A percentile compares a stretch with the other conserved stretches of the same genome.
These are phyloP conservation scores for Mycena citricolor DNA, from an alignment of 1,284 basidiomycete genomes.

Conservation along the genomic window DNA sequence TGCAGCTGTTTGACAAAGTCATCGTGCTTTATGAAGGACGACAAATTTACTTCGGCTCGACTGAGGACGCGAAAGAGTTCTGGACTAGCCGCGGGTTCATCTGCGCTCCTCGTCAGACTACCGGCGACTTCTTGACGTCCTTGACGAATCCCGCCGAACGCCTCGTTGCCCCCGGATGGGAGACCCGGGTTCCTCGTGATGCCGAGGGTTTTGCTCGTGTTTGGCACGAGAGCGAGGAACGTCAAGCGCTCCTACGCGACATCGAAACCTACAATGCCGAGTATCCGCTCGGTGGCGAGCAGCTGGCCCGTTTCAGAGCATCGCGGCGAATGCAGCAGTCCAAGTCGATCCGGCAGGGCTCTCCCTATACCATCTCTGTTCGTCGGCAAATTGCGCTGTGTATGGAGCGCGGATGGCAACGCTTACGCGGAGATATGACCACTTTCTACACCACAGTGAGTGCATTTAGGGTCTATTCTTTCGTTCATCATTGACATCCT, in stretches of 20 bases:
- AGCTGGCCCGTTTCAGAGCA: slow-evolving; percentile 9
- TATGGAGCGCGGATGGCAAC: slow-evolving; percentile 54
- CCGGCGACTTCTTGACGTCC: slow-evolving; percentile 64
- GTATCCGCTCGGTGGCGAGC: slow-evolving; percentile 20
- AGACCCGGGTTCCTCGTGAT: slow-evolving; percentile 49
- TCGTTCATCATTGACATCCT: neutral
- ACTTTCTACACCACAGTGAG: slow-evolving; percentile 24
- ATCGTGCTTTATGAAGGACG: slow-evolving; percentile 67
- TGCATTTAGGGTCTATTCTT: neutral
- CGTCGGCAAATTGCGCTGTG: slow-evolving; percentile 55
- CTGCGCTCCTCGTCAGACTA: slow-evolving; percentile 58
- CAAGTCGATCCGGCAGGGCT: slow-evolving; percentile 24
- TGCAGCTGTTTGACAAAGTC: slow-evolving; percentile 62
- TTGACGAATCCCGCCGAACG: slow-evolving; percentile 65
- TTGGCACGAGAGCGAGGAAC: slow-evolving; percentile 33
- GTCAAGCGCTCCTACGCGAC: slow-evolving; percentile 33
- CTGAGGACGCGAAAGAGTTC: slow-evolving; percentile 57
- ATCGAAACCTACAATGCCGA: slow-evolving; percentile 36
- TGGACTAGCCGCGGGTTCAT: slow-evolving; percentile 72
- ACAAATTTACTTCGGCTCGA: slow-evolving; percentile 68
- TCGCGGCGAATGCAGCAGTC: slow-evolving; percentile 20
- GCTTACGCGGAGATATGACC: slow-evolving; percentile 47
- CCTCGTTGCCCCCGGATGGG: slow-evolving; percentile 42
- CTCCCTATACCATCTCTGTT: slow-evolving; percentile 40
- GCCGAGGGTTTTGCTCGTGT: slow-evolving; percentile 51